Evolutionary conservation across 768 basidiomycete species (phyloP), one percentile per base, ranked within the genome.

Genomic region (Collybia mongolica): DNA sequence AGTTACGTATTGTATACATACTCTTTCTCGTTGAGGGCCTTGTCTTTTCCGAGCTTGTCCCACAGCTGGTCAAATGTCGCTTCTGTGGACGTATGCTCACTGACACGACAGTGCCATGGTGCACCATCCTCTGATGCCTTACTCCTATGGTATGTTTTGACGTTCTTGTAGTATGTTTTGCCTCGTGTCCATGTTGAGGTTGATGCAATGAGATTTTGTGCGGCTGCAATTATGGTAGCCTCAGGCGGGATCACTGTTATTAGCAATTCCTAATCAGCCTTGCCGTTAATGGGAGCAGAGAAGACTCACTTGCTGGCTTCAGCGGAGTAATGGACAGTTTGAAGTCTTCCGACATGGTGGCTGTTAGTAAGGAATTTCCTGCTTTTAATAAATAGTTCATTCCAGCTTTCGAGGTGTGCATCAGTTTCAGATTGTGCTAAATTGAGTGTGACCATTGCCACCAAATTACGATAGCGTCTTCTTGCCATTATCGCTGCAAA

Each of bases 21-120:
- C 88, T 87, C 73, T 62, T 75, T 79, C 69, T 91, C 89, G 48
- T 89, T 81, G 39, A 74, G 65, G 15, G 84, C 77, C 60, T 90
- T 89, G 67, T 88, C 73, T 47, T 67, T 67, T 0, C 83, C 86
- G 12, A 90, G 65, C 57, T 80, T 84, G 35, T 71, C 73, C 89
- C 89, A 90, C 57, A 90, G 69, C 56, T 82, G 77, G 54, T 88
- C 84, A 62, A 91, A 90, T 1, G 83, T 82, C 7, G 76, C 82
- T 47, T 90, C 86, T n/a, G 80, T 72, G 5, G 74, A 60, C 11
- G 75, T 63, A 65, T 91, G 89, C 59, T 79, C 76, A 60, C 87
- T 88, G 51, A 82, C 63, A 19, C 88, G 79, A 61, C 79, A 80
- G 58, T 87, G 77, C 88, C 88, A 91, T 2, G 75, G 65, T 29